Base-by-base conservation (phyloP, 225 moss, liverwort and hornwort species). In the Antitrichia curtipendula region DNA sequence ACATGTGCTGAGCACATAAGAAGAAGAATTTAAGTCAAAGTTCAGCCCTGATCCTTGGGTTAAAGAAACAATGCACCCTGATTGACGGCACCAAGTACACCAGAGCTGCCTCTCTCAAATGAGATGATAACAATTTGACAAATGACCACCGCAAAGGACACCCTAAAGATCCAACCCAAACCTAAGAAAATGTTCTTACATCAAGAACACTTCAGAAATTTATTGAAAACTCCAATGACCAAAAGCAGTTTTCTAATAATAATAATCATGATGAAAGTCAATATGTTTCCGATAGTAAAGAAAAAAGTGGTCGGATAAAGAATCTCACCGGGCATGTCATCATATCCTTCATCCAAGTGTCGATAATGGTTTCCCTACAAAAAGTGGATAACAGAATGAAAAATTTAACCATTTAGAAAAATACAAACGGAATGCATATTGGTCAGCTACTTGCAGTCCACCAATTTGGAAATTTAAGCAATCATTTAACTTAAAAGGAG, bases 271-370 rank as follows among this genome's bases (percentile, higher is more conserved):
- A 63, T 49, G 53, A 28, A 64, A 72, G 28, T 50, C 71, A 50
- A 68, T 54, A 59, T 16, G 65, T 38, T 81, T n/a, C 81, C 15
- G 24, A 60, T 31, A 13, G 64, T 65, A 76, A 75, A 82, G 23
- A 65, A 81, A 21, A 63, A 31, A 60, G 78, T 29, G 52, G 12
- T 43, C 43, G 34, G 36, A 64, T 77, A 62, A 27, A 74, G 24
- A 85, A 75, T 58, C 85, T 94, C 86, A 99, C 98, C 98, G 89
- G 98, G 98, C 98, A 99, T 99, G 83, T 99, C 98, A 91, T 99
- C 98, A 50, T 93, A 90, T 63, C 98, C 98, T 92, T 99, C 98
- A 88, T 99, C 98, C 85, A 99, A 89, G 90, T 97, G 98, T 81
- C 97, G 94, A 91, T 99, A 99, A n/a, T 96, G 91, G 59, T 92